Percentiles rank a stretch among this genome's conserved stretches.
Conservation (phyloP, 345 rosid species). For the Camelina hispida region DNA sequence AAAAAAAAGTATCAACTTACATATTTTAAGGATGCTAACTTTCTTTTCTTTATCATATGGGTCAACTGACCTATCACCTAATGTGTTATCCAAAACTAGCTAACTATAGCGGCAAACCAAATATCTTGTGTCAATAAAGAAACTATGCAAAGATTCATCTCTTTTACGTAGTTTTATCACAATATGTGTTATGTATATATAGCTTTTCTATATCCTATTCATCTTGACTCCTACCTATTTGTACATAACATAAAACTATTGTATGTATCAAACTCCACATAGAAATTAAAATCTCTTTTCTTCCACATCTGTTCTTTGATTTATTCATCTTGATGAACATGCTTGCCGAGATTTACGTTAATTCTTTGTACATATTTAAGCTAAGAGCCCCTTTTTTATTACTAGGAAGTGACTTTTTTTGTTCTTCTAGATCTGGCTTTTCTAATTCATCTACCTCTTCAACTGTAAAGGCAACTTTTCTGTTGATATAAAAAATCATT, state of each 20-base stretch:
- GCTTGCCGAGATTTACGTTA: not conserved
- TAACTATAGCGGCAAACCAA: not conserved
- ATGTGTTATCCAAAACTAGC: not conserved
- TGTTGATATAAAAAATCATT: not conserved
- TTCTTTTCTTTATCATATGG: not conserved
- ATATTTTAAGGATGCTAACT: not conserved
- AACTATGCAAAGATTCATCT: not conserved
- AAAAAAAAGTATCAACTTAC: not conserved
- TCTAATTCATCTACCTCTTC: not conserved
- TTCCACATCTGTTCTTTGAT: not conserved
- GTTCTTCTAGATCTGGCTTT: not conserved
- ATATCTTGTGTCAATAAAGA: not conserved
- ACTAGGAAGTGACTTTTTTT: not conserved
- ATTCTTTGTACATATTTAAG: not conserved
- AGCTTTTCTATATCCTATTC: not conserved
- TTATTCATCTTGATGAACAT: constrained; percentile 5
- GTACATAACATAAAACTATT: not conserved
- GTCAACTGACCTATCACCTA: not conserved
- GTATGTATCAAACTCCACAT: not conserved
- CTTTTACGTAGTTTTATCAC: not conserved
- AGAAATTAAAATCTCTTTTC: not conserved
- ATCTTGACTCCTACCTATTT: not conserved
- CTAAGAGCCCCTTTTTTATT: not conserved
- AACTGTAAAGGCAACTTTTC: not conserved
- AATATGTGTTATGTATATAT: not conserved